Evolutionary conservation across 2,329 filamentous ascomycete species (phyloP).

Genomic region (Fusarium incarnatum): DNA sequence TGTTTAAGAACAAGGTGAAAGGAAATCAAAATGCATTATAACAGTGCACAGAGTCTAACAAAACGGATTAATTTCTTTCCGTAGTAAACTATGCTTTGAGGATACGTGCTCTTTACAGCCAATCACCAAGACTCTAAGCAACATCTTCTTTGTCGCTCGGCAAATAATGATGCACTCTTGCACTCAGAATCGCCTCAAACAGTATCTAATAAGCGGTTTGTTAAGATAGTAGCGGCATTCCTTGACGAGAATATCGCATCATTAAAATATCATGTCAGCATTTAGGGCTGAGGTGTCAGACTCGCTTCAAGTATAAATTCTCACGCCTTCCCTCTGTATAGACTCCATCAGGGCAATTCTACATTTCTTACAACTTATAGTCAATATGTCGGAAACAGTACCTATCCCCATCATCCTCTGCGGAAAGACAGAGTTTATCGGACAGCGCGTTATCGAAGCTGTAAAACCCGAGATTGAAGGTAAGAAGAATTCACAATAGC

Average conservation of each 20-base stretch:
- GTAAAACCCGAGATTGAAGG: constrained; percentile 35
- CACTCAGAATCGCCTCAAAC: rapidly evolving
- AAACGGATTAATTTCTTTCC: background rate
- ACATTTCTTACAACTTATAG: background rate
- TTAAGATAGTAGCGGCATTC: rapidly evolving
- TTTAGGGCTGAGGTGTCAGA: background rate
- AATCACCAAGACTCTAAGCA: too few species aligned
- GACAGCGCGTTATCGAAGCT: constrained; percentile 10
- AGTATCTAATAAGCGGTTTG: background rate
- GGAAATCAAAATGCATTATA: rapidly evolving
- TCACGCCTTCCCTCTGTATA: rapidly evolving
- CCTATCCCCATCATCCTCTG: constrained; percentile 32
- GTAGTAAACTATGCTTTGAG: too few species aligned
- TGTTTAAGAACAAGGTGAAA: rapidly evolving
- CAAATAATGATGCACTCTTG: background rate
- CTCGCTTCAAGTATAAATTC: background rate
- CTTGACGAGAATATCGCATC: background rate
- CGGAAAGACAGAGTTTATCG: constrained; percentile 29
- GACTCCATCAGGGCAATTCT: rapidly evolving
- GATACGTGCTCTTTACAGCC: too few species aligned
- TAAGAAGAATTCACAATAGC: rapidly evolving
- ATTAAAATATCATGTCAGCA: background rate
- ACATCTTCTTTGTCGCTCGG: too few species aligned
- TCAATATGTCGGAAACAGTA: background rate
- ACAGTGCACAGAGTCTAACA: rapidly evolving